Evolutionary conservation across 495 filamentous ascomycete species (phyloP), one percentile per base, ranked within the genome.

Genomic region (Penicillium lividum): DNA sequence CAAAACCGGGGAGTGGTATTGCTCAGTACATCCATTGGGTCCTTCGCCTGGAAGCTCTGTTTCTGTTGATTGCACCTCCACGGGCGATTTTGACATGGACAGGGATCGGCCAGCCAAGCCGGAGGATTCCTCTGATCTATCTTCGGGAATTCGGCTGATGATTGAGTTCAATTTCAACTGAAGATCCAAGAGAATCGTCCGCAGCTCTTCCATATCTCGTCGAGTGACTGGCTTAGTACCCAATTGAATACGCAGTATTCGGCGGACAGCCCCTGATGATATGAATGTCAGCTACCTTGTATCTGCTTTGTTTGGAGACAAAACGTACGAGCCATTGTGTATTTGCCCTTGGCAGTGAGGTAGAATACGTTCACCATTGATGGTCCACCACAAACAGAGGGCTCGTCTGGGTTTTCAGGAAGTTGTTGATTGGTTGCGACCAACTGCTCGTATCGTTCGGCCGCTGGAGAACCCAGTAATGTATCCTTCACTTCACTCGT

Each of bases 361-460:
- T 80, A 80, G 29, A 75, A 78, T 9, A 79, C 75, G 61, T 79
- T 80, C 27, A 80, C 77, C 68, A 73, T 78, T 1, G 77, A 80
- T 2, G 73, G 68, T 6, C 77, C 75, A 34, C 76, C 76, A 40
- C 77, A 77, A 22, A 78, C 44, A 16, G 69, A 74, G 1, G 77
- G 76, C 15, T 76, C 76, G 50, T 80, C 77, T 22, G 77, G 76
- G 44, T 75, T 75, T 46, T 80, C 77, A 5, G 67, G 73, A 34
- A 68, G 53, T 25, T 69, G 69, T 53, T 73, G 52, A n/a, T 68
- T 68, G 2, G 67, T 48, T 40, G 65, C 62, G 7, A 80, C 62
- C 22, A 72, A 54, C 22, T 64, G 54, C 22, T 74, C 65, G 50
- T 80, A 80, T 15, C 65, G 59, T 27, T 76, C 77, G 0, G 74